A percentile compares a stretch with the other conserved stretches of the same genome.
Evolutionary conservation across 1,284 basidiomycete genomes (phyloP).

Genomic region (Takashimella tepidaria): DNA sequence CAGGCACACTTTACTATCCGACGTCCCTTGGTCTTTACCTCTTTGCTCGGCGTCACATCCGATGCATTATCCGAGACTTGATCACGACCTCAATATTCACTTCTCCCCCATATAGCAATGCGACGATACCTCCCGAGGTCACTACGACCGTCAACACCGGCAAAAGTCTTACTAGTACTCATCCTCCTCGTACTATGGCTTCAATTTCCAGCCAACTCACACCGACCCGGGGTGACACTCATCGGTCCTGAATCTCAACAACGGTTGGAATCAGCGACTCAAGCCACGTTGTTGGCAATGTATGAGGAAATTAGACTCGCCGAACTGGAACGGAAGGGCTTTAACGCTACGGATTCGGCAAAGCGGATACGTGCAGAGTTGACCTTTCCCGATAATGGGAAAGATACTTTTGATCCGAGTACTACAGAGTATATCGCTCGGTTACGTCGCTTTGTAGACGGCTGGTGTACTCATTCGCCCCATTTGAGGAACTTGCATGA

Average conservation of each 20-base stretch:
- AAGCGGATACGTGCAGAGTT: neutral
- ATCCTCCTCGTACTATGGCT: neutral
- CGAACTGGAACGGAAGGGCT: neutral
- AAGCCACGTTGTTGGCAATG: neutral
- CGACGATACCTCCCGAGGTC: neutral
- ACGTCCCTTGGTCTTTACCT: no score
- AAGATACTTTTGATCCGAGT: constrained; percentile 10
- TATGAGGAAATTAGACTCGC: neutral
- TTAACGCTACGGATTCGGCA: neutral
- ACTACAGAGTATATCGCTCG: constrained; percentile 16
- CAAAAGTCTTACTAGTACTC: neutral
- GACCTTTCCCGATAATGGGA: constrained; percentile 1
- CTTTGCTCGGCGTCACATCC: no score
- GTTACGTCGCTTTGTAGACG: constrained; percentile 12
- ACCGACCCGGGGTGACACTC: neutral
- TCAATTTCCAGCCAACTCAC: neutral
- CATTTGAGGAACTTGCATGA: constrained; percentile 5
- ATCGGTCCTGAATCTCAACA: neutral
- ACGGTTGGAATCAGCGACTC: neutral
- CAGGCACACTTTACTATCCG: no score
- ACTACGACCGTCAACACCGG: neutral
- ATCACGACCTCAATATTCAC: no score
- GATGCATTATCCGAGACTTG: no score
- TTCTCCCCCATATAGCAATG: no score
- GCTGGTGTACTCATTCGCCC: constrained; percentile 5